A percentile compares a stretch with the other conserved stretches of the same genome.
Conservation (phyloP, 2,329 filamentous ascomycete genomes). For the Emmonsia crescens region DNA sequence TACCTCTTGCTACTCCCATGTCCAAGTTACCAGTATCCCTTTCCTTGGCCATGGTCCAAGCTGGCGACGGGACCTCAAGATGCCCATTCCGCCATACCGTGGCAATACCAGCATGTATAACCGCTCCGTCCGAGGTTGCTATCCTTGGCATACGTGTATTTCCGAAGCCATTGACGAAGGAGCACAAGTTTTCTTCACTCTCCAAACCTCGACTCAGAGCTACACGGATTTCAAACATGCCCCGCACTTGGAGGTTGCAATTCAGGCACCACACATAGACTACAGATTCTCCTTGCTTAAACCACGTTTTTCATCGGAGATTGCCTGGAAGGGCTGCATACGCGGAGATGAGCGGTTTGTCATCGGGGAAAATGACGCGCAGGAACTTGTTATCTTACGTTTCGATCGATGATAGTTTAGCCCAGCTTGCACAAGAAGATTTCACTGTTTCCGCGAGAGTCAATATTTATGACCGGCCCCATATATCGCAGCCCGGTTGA, state of each 20-base stretch:
- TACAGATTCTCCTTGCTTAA: constrained; percentile 12
- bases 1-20: constrained; percentile 29
- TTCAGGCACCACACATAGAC: neutral
- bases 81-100: constrained; percentile 37
- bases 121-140: constrained; percentile 17
- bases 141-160: constrained; percentile 28
- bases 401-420: constrained; percentile 29
- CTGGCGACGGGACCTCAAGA: constrained; percentile 38
- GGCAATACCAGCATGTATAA: constrained; percentile 30
- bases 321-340: constrained; percentile 45
- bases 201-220: constrained; percentile 20
- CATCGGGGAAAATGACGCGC: constrained; percentile 46
- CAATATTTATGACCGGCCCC: neutral
- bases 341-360: constrained; percentile 51
- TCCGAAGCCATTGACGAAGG: constrained; percentile 25
- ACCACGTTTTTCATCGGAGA: constrained; percentile 34
- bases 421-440: neutral
- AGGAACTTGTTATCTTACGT: constrained; percentile 43
- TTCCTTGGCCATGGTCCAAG: constrained; percentile 41
- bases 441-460: neutral
- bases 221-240: neutral
- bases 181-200: constrained; percentile 25
- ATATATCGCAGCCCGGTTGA: neutral
- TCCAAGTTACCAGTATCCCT: constrained; percentile 45
- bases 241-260: neutral